A percentile compares a stretch with the other conserved stretches of the same genome.
These are phyloP conservation scores for rapeseed (Brassica napus) DNA, from an alignment of 345 rosid species.

Conservation along the genomic window DNA sequence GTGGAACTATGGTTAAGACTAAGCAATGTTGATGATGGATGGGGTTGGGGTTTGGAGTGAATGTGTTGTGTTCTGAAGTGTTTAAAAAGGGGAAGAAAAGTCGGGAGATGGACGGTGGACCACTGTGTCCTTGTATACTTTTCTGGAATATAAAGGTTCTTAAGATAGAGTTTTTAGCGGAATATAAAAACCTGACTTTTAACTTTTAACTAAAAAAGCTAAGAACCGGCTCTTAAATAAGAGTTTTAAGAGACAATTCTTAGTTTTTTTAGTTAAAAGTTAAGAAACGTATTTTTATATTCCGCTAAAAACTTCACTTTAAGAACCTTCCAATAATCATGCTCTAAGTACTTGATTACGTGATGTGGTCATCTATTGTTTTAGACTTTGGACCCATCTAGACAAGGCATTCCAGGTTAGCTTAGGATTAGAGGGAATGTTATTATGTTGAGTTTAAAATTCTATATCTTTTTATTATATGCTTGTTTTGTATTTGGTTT, in stretches of 20 bases:
- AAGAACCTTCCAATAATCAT: too few species aligned
- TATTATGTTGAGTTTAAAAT: conserved; percentile 12
- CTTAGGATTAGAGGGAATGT: conserved; percentile 9
- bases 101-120: conserved; percentile 42
- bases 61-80: conserved; percentile 21
- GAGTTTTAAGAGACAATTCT: too few species aligned
- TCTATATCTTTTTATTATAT: background rate
- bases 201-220: too few species aligned
- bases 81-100: conserved; percentile 38
- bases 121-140: conserved; percentile 31
- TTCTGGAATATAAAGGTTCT: too few species aligned
- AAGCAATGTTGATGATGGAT: conserved; percentile 6
- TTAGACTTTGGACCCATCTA: conserved; percentile 34
- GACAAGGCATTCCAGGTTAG: conserved; percentile 24
- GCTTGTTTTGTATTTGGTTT: background rate
- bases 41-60: conserved; percentile 20
- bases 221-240: too few species aligned
- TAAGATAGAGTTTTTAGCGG: too few species aligned
- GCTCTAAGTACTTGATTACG: conserved; percentile 32
- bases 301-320: too few species aligned
- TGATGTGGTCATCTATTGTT: conserved; percentile 34
- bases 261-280: too few species aligned
- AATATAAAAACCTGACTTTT: too few species aligned
- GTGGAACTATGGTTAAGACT: conserved; percentile 2
- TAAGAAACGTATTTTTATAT: too few species aligned